Base-by-base conservation (phyloP, 1,284 basidiomycete species). In the Cutaneotrichosporon spelunceum region DNA sequence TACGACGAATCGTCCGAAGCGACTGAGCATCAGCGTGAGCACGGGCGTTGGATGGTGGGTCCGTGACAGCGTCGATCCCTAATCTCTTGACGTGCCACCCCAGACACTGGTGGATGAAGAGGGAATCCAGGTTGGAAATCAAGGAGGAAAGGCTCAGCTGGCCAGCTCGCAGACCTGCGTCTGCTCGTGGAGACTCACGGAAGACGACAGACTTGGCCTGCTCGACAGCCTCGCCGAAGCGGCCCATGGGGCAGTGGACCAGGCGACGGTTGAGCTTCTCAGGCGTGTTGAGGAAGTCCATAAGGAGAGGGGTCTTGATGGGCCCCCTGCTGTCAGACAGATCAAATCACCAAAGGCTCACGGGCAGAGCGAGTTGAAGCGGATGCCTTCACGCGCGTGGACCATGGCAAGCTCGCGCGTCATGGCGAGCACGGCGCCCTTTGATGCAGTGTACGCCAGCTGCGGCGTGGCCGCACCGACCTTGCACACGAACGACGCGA, bases 241-340 rank as follows among this genome's bases (percentile, higher is more conserved):
- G 85, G 62, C 95, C 95, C 90, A 97, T 92, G 2, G 95, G 95
- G 30, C 95, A 84, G 76, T 98, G 94, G 27, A 92, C 86, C 74
- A 97, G 77, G 56, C 95, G 85, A 53, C 94, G 87, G 65, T 96
- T 87, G 66, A 89, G 86, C 82, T 97, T 98, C 83, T 99, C 94
- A 48, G 88, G 84, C n/a, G 95, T 97, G 81, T 97, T 87, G 72
- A 99, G 85, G 84, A 94, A 98, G 78, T 98, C 89, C 94, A 99
- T 99, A 33, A 99, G 83, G 34, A 98, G 85, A 39, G 93, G 92
- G 26, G 93, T 95, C 78, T 90, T 91, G 66, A 96, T 83, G 50
- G 93, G 93, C 21, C 93, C 93, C 42, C 91, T 93, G 75, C 52
- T 30, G 34, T 50, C 52, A 58, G 54, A 30, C 7, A n/a, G 23